phyloP scores from a whole-genome alignment of 352 stramenopile genomes.

The Globisporangium alternatum region DNA sequence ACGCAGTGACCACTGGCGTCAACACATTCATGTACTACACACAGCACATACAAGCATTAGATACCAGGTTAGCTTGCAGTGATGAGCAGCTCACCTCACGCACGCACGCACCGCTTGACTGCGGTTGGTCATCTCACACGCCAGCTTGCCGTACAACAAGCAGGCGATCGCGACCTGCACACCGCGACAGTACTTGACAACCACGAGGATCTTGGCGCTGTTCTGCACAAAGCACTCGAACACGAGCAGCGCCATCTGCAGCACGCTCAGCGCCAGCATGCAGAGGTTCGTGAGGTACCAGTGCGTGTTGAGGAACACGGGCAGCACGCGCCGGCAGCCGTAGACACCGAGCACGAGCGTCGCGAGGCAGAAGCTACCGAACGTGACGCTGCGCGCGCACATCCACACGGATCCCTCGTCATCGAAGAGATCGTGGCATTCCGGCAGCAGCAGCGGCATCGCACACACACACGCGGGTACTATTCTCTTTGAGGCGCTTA shows the following conservation, averaged over 20 bases:
- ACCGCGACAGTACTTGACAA: constrained; percentile 69
- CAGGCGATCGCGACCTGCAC: constrained; percentile 69
- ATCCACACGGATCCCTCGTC: constrained; percentile 33
- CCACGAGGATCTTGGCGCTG: constrained; percentile 56
- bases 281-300: constrained; percentile 62
- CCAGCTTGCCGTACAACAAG: constrained; percentile 63
- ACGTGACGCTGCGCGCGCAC: constrained; percentile 59
- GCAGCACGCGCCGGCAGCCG: constrained; percentile 48
- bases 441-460: constrained; percentile 35
- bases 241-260: constrained; percentile 67
- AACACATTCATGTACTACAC: constrained; percentile 51
- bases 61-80: neutral
- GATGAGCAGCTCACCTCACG: neutral
- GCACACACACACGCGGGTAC: neutral
- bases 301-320: constrained; percentile 48
- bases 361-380: constrained; percentile 51
- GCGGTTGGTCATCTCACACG: constrained; percentile 57
- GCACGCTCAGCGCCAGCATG: constrained; percentile 51
- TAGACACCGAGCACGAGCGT: constrained; percentile 45
- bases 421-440: constrained; percentile 45
- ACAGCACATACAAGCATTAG: neutral
- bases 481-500: neutral
- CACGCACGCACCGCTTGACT: constrained; percentile 23
- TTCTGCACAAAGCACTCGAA: constrained; percentile 62
- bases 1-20: constrained; percentile 41